Base-by-base conservation (phyloP, 305 asterid genomes). In the Solanum chacoense region DNA sequence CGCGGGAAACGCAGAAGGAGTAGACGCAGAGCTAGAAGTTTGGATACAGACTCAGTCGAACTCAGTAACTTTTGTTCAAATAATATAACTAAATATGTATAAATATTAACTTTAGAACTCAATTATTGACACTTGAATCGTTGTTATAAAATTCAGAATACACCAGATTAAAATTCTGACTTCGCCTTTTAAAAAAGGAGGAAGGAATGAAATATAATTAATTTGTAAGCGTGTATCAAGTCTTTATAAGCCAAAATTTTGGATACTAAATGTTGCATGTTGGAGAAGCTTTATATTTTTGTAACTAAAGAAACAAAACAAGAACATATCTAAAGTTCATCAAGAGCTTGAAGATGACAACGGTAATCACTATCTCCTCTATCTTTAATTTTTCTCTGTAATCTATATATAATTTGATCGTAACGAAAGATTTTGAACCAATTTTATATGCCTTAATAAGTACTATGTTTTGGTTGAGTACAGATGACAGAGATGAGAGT, bases 401-500 rank as follows among this genome's bases (percentile, higher is more conserved):
- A 28, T 81, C 5, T 5, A 16, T 81, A 18, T 16, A 42, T 81
- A 6, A 26, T 79, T 79, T 36, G 11, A 55, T 59, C 26, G 8
- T 24, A 80, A 20, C 7, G 4, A 79, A 79, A 1, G 20, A n/a
- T 22, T 76, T 16, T 80, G 10, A 9, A 80, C 69, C 28, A 16
- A 80, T 8, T n/a, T 42, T 87, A 55, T 55, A 0, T 55, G 67
- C 0, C 67, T 55, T 55, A 18, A 50, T 55, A 55, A 20, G 67
- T 3, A 55, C 67, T 55, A 55, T 55, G 11, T 55, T 18, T 55
- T 7, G 45, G 45, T 16, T 31, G 55, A 29, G 42, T 28, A 35
- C 87, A 94, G 99, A 93, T 92, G 80, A 93, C 93, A 3, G 99
- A 96, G 91, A 90, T 96, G 96, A 94, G 93, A 29, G 98, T 96